Base-by-base conservation (phyloP, 805 yeast species). In the Saturnispora kantuleensis region DNA sequence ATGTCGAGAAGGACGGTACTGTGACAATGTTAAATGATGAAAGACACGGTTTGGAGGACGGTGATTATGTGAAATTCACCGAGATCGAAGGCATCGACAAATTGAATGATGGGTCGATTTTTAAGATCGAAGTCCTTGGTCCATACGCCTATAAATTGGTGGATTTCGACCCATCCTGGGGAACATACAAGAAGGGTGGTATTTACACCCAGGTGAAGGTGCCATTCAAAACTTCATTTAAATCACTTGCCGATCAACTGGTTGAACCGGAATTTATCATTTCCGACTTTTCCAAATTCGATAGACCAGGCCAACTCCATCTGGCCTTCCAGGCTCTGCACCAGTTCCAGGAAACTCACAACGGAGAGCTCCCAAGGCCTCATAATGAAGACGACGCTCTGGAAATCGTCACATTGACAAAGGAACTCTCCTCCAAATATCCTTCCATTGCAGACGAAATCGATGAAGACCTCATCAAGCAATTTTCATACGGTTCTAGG, bases 271-370 rank as follows among this genome's bases (percentile, higher is more conserved):
- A 86, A 57, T 83, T 68, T 56, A 59, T 84, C 34, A 71, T 74
- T 50, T 79, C 97, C 12, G 99, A 93, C 62, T 93, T 78, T 62
- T 96, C 97, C 47, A 93, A 93, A 64, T 83, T 90, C 54, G 96
- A 87, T 57, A 81, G 96, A 57, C 93, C 97, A 12, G 75, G 81
- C 17, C 96, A 86, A 66, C 75, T 84, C 52, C 98, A 93, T 62
- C 65, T 90, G 51, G 98, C 93, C 2, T 88, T 88, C 74, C 86
- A 85, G 65, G 97, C 95, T 3, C 70, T 93, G 46, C 81, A 84
- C 46, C 80, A 78, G 46, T 93, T 88, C 65, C 73, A 74, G 53
- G 68, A 71, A 28, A 71, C 69, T 53, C 76, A 85, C 61, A 66
- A 71, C 36, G 83, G 84, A 10, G 62, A 63, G 33, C 71, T 86